These are phyloP conservation scores for Leucocoprinus sp. DNA, from an alignment of 768 basidiomycete genomes.

Conservation along the genomic window DNA sequence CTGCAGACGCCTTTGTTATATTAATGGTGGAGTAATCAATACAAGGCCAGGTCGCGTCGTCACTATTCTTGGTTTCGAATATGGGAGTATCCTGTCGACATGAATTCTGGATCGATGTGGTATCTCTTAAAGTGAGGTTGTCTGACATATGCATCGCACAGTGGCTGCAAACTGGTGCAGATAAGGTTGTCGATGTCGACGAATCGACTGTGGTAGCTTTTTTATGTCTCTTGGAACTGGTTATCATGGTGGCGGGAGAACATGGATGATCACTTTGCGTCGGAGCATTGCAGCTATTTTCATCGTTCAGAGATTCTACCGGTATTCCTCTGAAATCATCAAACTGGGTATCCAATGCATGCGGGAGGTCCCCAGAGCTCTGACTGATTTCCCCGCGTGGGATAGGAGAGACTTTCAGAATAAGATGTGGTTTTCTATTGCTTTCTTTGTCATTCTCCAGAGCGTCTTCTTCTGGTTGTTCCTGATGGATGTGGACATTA, in stretches of 20 bases:
- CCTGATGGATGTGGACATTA: neutral
- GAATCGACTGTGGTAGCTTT: neutral
- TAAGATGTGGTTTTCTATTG: neutral
- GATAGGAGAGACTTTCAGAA: neutral
- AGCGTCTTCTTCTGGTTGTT: neutral
- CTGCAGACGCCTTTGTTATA: neutral
- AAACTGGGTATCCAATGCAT: neutral
- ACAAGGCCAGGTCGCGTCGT: slow-evolving; percentile 2
- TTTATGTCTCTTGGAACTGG: neutral
- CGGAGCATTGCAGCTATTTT: neutral
- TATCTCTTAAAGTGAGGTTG: too few relatives aligned
- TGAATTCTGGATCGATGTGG: neutral
- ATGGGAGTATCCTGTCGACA: neutral
- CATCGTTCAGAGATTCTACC: neutral
- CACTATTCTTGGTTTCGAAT: neutral
- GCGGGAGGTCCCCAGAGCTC: neutral
- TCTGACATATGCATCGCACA: neutral
- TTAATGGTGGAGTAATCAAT: neutral
- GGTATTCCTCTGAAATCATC: neutral
- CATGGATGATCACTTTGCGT: neutral
- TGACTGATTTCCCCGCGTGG: neutral
- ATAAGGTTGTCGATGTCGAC: neutral
- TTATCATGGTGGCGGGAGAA: neutral
- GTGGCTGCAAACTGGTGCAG: neutral
- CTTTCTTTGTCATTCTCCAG: neutral